phyloP scores from a whole-genome alignment of 1,284 basidiomycete species.

The Volvariella volvacea region DNA sequence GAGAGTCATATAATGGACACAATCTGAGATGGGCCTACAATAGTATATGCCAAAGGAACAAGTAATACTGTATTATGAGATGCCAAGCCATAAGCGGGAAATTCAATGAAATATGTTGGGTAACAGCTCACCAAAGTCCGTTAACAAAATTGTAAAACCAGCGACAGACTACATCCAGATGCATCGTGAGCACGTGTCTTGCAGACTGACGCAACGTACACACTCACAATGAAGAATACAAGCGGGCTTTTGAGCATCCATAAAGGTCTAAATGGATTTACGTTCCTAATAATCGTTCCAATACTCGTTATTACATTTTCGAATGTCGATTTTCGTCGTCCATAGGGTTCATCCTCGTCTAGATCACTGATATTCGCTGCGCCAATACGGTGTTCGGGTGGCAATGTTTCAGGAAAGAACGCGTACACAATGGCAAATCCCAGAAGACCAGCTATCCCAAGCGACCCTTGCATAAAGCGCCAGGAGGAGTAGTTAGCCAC shows the following conservation, averaged over 20 bases:
- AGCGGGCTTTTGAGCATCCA: slow-evolving; percentile 25
- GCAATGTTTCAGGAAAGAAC: slow-evolving; percentile 66
- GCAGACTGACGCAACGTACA: neutral
- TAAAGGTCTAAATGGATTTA: slow-evolving; percentile 23
- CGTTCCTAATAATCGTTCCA: slow-evolving; percentile 6
- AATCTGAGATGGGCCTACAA: neutral
- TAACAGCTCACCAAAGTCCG: neutral
- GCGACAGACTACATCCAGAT: neutral
- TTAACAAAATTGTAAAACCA: neutral
- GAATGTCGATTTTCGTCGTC: too few species aligned
- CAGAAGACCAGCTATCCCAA: slow-evolving; percentile 28
- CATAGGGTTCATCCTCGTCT: slow-evolving; percentile 6
- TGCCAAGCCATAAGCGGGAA: neutral
- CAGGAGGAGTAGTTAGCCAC: slow-evolving; percentile 57
- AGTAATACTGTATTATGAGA: neutral
- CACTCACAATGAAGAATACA: slow-evolving; percentile 23
- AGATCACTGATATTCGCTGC: slow-evolving; percentile 25
- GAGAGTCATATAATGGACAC: too few species aligned
- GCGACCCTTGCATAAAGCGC: slow-evolving; percentile 55
- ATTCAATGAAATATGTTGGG: too few species aligned
- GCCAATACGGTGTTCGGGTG: slow-evolving; percentile 22
- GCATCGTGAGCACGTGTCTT: neutral
- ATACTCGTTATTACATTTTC: too few species aligned
- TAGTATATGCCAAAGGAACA: neutral
- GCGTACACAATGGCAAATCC: slow-evolving; percentile 39